Percentiles rank a stretch among this genome's conserved stretches.
Conservation (phyloP, 768 basidiomycete species). For the Chlorophyllum brunneum region DNA sequence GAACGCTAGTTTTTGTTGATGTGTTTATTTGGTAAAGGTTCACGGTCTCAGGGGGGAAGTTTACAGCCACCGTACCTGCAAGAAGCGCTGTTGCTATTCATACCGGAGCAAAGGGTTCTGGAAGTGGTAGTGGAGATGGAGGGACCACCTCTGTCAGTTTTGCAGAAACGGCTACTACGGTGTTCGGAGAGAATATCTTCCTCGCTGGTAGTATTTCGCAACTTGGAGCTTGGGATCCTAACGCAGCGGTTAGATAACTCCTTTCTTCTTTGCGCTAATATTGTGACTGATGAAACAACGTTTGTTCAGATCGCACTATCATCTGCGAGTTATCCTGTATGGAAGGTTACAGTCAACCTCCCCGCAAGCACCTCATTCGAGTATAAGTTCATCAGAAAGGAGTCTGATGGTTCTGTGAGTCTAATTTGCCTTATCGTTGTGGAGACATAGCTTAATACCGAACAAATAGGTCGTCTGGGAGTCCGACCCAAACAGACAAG, state of each 20-base stretch:
- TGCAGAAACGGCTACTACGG: conserved; percentile 51
- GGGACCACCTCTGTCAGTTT: conserved; percentile 41
- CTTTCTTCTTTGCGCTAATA: not conserved
- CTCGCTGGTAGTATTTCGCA: conserved; percentile 53
- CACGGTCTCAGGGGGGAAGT: conserved; percentile 44
- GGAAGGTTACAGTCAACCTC: conserved; percentile 47
- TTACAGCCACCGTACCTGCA: conserved; percentile 46
- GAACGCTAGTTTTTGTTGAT: not conserved
- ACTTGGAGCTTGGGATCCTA: conserved; percentile 49
- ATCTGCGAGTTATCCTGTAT: conserved; percentile 48
- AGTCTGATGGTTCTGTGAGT: conserved; percentile 45
- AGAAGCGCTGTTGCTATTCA: conserved; percentile 57
- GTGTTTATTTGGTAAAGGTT: conserved; percentile 28
- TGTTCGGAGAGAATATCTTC: conserved; percentile 61
- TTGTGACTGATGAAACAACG: not conserved
- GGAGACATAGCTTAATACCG: not conserved
- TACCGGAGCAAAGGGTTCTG: conserved; percentile 35
- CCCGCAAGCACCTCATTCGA: conserved; percentile 47
- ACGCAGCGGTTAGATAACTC: conserved; percentile 35
- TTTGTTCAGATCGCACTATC: conserved; percentile 44
- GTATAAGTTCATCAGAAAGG: conserved; percentile 62
- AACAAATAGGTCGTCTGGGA: conserved; percentile 51
- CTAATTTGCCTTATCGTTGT: not conserved
- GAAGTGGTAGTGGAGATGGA: conserved; percentile 17
- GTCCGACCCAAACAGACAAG: conserved; percentile 53